Conservation (phyloP, 2,329 filamentous ascomycete species). For the Diaporthe vaccinii region DNA sequence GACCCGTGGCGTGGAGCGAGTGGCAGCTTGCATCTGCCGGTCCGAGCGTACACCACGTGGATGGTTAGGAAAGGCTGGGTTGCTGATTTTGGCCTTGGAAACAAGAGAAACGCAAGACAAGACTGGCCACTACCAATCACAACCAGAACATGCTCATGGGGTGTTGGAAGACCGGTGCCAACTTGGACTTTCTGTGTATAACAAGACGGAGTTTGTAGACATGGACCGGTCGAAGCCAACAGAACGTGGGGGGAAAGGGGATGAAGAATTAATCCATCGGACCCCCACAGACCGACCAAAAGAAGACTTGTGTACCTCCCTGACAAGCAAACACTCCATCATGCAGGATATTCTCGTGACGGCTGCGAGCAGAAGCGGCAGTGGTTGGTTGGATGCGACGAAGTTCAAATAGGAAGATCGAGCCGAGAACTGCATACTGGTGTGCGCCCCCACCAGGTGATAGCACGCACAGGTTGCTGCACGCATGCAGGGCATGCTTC, state of each 20-base stretch:
- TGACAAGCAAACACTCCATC: not conserved
- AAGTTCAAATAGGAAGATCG: not conserved
- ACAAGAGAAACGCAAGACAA: not conserved
- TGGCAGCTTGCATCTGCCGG: not conserved
- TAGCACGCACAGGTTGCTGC: not conserved
- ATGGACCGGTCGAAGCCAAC: not conserved
- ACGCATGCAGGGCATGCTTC: not conserved
- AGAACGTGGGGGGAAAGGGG: not conserved
- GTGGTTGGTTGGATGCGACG: not conserved
- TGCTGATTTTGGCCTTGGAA: not conserved
- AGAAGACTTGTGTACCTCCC: not conserved
- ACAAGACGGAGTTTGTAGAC: not conserved
- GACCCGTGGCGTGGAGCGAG: not conserved
- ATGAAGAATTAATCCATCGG: not conserved
- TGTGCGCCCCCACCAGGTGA: no score
- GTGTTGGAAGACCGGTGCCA: no score
- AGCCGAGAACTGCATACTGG: no score
- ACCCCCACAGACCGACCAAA: not conserved
- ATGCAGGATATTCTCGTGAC: not conserved
- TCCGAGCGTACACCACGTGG: not conserved
- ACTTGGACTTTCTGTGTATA: not conserved
- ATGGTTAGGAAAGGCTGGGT: not conserved
- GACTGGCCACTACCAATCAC: not conserved
- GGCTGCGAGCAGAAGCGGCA: slow-evolving; percentile 1
- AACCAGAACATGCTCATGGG: not conserved